phyloP scores from a whole-genome alignment of 2,329 filamentous ascomycete species.

The Fusarium sp. region DNA sequence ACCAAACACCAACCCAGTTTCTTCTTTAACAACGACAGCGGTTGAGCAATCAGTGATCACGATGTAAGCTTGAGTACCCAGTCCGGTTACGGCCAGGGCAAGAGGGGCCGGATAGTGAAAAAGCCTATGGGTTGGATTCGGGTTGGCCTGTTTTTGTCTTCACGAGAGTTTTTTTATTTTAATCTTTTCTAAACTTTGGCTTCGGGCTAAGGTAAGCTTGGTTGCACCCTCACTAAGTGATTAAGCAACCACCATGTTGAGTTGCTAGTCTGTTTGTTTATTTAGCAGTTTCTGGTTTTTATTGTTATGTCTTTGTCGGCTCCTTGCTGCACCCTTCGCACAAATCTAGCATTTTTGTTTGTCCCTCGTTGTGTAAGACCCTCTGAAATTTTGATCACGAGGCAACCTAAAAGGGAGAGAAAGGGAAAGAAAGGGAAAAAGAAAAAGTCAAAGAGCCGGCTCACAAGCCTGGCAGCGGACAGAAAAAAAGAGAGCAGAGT shows the following conservation, averaged over 20 bases:
- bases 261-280: constrained; percentile 21
- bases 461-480: constrained; percentile 24
- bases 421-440: neutral
- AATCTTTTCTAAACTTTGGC: constrained; percentile 27
- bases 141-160: constrained; percentile 18
- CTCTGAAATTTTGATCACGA: constrained; percentile 32
- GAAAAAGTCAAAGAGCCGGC: constrained; percentile 8
- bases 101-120: constrained; percentile 36
- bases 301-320: constrained; percentile 26
- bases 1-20: constrained; percentile 2
- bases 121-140: constrained; percentile 36
- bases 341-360: constrained; percentile 16
- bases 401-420: constrained; percentile 18
- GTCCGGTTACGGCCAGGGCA: constrained; percentile 26
- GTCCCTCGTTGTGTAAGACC: constrained; percentile 19
- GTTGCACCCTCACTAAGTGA: constrained; percentile 10
- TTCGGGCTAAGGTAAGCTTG: constrained; percentile 33
- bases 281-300: constrained; percentile 3
- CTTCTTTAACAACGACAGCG: constrained; percentile 6
- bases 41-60: constrained; percentile 27
- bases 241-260: constrained; percentile 12
- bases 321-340: constrained; percentile 26
- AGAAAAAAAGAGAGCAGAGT: constrained; percentile 25
- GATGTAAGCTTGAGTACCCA: constrained; percentile 11
- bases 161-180: neutral